These are phyloP conservation scores for Rusavskia elegans DNA, from an alignment of 495 filamentous ascomycete species.

Conservation along the genomic window DNA sequence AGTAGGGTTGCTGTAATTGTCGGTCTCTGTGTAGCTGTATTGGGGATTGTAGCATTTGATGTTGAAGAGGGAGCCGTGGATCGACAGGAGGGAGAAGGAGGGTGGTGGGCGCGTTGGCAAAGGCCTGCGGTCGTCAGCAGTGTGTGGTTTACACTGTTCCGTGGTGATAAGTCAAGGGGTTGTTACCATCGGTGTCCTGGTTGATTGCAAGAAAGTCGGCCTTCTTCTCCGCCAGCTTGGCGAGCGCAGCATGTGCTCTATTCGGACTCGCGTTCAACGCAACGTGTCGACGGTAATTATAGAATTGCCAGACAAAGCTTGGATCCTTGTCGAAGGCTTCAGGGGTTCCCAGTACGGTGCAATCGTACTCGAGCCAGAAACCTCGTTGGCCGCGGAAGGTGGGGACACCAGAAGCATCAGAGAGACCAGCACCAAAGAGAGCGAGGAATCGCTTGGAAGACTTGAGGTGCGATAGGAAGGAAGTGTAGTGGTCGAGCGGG, in stretches of 20 bases:
- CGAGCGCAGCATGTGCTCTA: slow-evolving; percentile 55
- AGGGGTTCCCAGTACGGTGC: slow-evolving; percentile 49
- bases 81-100: background rate
- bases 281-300: slow-evolving; percentile 61
- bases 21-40: too few relatives aligned
- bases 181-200: slow-evolving; percentile 60
- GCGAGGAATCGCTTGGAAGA: slow-evolving; percentile 54
- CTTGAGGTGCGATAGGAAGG: slow-evolving; percentile 49
- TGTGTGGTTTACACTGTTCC: too few relatives aligned
- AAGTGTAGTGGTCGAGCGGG: slow-evolving; percentile 30
- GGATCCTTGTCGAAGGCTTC: slow-evolving; percentile 38
- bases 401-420: slow-evolving; percentile 61
- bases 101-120: background rate
- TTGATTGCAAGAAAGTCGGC: slow-evolving; percentile 48
- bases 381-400: slow-evolving; percentile 74
- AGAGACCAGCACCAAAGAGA: slow-evolving; percentile 71
- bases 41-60: too few relatives aligned
- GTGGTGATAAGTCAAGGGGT: too few relatives aligned
- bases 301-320: slow-evolving; percentile 74
- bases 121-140: background rate
- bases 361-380: slow-evolving; percentile 22
- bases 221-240: slow-evolving; percentile 42
- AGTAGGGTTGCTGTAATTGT: too few relatives aligned
- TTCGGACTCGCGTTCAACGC: slow-evolving; percentile 56
- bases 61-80: too few relatives aligned